A percentile compares a stretch with the other conserved stretches of the same genome.
phyloP scores from a whole-genome alignment of 1,139 yeast genomes.

The Lodderomyces elongisporus region DNA sequence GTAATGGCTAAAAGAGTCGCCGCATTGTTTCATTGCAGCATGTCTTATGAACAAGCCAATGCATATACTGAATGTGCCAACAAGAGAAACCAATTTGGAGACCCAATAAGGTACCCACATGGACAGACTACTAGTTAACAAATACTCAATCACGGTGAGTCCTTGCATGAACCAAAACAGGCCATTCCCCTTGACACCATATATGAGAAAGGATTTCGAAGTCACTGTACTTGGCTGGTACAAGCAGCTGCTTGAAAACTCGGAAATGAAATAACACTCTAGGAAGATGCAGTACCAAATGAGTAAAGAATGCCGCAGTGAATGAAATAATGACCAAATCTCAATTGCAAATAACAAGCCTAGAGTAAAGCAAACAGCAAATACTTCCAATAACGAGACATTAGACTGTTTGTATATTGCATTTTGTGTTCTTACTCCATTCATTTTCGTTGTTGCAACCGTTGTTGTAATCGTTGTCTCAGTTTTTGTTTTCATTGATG shows the following conservation, averaged over 20 bases:
- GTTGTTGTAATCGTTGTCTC: too few species aligned
- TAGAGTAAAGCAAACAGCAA: constrained; percentile 16
- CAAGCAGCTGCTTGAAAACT: constrained; percentile 23
- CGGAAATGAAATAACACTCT: constrained; percentile 24
- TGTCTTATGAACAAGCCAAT: constrained; percentile 25
- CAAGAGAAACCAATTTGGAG: neutral
- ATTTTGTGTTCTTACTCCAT: neutral
- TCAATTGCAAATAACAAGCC: constrained; percentile 16
- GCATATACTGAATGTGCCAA: constrained; percentile 13
- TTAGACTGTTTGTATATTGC: constrained; percentile 11
- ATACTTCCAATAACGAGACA: constrained; percentile 22
- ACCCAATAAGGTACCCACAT: too few species aligned
- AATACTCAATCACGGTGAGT: constrained; percentile 23
- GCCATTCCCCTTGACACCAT: constrained; percentile 33
- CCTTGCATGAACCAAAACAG: constrained; percentile 30
- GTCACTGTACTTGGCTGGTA: constrained; percentile 25
- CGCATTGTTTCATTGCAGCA: constrained; percentile 32
- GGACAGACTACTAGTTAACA: constrained; percentile 3
- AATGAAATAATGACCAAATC: constrained; percentile 1
- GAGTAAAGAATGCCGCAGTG: constrained; percentile 5
- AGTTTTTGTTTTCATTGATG: too few species aligned
- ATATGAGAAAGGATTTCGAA: constrained; percentile 31
- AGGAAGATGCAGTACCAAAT: constrained; percentile 18
- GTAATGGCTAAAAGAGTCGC: constrained; percentile 34
- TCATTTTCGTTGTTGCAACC: too few species aligned